Evolutionary conservation across 768 basidiomycete species (phyloP).

Genomic region (Boletus rubropictus): DNA sequence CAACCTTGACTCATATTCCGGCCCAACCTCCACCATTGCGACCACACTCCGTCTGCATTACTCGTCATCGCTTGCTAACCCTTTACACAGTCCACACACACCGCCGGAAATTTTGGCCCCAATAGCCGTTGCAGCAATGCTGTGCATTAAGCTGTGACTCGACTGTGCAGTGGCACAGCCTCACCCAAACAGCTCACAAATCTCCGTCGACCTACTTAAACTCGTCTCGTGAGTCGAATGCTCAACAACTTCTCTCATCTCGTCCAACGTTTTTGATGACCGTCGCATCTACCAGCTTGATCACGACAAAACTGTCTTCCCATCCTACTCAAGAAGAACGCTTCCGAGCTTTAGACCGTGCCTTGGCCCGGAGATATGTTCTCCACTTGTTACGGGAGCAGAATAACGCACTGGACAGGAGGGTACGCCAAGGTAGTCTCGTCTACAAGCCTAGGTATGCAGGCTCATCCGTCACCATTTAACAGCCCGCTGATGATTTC

Average conservation of each 20-base stretch:
- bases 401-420: constrained; percentile 14
- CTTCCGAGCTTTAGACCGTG: constrained; percentile 28
- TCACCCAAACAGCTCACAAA: too few relatives aligned
- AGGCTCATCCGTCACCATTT: neutral
- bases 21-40: too few relatives aligned
- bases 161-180: neutral
- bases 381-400: constrained; percentile 20
- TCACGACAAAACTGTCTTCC: constrained; percentile 26
- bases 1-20: too few relatives aligned
- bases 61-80: too few relatives aligned
- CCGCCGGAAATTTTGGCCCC: too few relatives aligned
- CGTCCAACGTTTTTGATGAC: constrained; percentile 20
- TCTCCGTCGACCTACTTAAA: neutral
- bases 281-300: constrained; percentile 9
- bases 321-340: constrained; percentile 20
- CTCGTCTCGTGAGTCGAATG: neutral
- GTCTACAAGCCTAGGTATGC: constrained; percentile 31
- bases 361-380: constrained; percentile 30
- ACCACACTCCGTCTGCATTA: too few relatives aligned
- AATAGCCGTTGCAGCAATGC: too few relatives aligned
- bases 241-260: neutral
- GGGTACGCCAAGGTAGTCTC: constrained; percentile 24
- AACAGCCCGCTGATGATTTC: constrained; percentile 11
- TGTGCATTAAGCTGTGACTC: constrained; percentile 1
- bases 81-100: too few relatives aligned